Evolutionary conservation across 106 monocot genomes (phyloP).

Genomic region (Allium fistulosum): DNA sequence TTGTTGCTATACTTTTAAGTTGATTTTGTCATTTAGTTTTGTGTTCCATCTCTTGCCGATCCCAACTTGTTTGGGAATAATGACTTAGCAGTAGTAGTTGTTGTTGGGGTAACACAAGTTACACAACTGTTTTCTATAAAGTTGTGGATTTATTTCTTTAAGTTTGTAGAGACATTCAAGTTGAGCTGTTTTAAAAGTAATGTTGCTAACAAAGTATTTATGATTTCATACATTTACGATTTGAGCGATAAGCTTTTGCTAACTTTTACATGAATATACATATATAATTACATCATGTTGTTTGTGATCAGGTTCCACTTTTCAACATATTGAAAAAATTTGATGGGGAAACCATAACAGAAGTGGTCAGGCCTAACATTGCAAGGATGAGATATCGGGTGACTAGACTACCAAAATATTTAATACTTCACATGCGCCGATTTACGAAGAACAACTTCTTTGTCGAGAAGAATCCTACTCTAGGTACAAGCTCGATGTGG

Average conservation of each 20-base stretch:
- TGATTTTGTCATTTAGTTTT: no score
- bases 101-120: no score
- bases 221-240: background rate
- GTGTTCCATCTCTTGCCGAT: no score
- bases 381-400: constrained; percentile 97
- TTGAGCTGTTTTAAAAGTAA: background rate
- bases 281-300: background rate
- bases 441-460: constrained; percentile 99
- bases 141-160: background rate
- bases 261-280: background rate
- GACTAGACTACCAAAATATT: constrained; percentile 80
- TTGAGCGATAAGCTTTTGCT: background rate
- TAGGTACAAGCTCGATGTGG: constrained; percentile 35
- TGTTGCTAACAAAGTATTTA: background rate
- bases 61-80: no score
- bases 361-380: constrained; percentile 88
- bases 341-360: constrained; percentile 95
- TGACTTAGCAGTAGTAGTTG: no score
- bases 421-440: constrained; percentile 94
- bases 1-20: no score
- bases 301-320: constrained; percentile 65
- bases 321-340: constrained; percentile 99
- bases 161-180: background rate
- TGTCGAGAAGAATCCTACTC: constrained; percentile 90
- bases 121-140: background rate